A percentile compares a stretch with the other conserved stretches of the same genome.
Evolutionary conservation across 306 rosid genomes (phyloP).

Genomic region (Lupinus albus): DNA sequence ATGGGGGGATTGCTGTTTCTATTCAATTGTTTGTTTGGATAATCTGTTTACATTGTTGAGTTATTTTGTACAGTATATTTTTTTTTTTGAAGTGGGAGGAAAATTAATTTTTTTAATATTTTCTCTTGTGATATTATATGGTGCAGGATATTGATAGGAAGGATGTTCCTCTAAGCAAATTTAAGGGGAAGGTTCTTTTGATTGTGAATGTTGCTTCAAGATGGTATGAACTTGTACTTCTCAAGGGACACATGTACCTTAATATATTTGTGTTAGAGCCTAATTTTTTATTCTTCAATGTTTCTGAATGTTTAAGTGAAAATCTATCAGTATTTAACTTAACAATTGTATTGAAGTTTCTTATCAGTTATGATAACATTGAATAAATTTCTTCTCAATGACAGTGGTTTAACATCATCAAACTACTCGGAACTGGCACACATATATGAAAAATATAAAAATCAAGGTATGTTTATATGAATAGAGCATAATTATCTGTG

Average conservation of each 20-base stretch:
- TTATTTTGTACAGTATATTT: no score
- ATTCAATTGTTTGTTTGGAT: not conserved
- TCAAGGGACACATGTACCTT: conserved; percentile 9
- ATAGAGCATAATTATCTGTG: conserved; percentile 28
- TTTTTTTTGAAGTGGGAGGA: not conserved
- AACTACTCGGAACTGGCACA: conserved; percentile 91
- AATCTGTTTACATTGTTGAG: not conserved
- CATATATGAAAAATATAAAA: conserved; percentile 79
- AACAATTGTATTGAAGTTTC: conserved; percentile 12
- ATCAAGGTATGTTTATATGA: conserved; percentile 68
- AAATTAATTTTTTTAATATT: not conserved
- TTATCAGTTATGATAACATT: conserved; percentile 28
- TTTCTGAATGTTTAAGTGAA: not conserved
- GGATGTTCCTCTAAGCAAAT: conserved; percentile 78
- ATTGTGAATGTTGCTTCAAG: conserved; percentile 95
- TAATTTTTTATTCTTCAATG: not conserved
- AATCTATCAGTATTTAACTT: not conserved
- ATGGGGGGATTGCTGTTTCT: not conserved
- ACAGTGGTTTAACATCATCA: conserved; percentile 85
- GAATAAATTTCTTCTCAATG: conserved; percentile 41
- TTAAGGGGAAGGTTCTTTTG: conserved; percentile 91
- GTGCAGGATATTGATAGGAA: conserved; percentile 87
- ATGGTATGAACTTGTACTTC: conserved; percentile 64
- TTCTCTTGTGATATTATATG: conserved; percentile 26
- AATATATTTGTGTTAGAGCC: conserved; percentile 17